Base-by-base conservation (phyloP, 768 basidiomycete genomes). In the Tricholoma sp. region DNA sequence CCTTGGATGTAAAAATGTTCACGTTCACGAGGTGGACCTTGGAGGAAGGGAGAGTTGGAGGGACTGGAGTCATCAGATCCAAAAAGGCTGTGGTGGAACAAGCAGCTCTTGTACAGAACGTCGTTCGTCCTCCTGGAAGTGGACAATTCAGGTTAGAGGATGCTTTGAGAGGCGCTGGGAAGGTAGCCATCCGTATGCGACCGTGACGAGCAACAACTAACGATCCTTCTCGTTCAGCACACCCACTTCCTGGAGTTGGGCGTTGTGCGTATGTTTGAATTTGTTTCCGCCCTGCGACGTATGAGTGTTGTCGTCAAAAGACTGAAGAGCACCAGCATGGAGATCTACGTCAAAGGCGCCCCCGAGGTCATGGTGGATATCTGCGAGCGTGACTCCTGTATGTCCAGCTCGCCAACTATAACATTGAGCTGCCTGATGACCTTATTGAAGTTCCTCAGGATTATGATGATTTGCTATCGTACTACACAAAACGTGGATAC, bases 261-360 rank as follows among this genome's bases (percentile, higher is more conserved):
- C 39, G 96, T 98, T 18, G 93, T 99, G 46, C 81, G 95, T 41
- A 91, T 89, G 3, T 99, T 96, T 65, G 97, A 99, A 66, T 99
- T 99, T 67, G 91, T 96, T 2, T 97, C 96, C 7, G 79, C 89
- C 4, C 78, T 98, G 19, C 83, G 97, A 24, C 78, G 97, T 52
- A 99, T 99, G 96, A 97, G 95, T 61, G 97, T 99, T 24, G 84
- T 99, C 53, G 96, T 98, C 64, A 99, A 98, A 71, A 81, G 93
- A 52, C 80, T 99, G 54, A 97, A 89, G 70, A 95, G 95, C 62
- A 83, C 73, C 54, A 93, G 90, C 69, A 98, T 99, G 94, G 97
- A 99, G 68, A 80, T 98, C 10, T 98, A 98, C 67, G 94, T 95
- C 64, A 99, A 99, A 68, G 97, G 97, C n/a, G 97, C 97, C 1